phyloP scores from a whole-genome alignment of 2,329 filamentous ascomycete genomes.

The Sphaceloma murrayae region DNA sequence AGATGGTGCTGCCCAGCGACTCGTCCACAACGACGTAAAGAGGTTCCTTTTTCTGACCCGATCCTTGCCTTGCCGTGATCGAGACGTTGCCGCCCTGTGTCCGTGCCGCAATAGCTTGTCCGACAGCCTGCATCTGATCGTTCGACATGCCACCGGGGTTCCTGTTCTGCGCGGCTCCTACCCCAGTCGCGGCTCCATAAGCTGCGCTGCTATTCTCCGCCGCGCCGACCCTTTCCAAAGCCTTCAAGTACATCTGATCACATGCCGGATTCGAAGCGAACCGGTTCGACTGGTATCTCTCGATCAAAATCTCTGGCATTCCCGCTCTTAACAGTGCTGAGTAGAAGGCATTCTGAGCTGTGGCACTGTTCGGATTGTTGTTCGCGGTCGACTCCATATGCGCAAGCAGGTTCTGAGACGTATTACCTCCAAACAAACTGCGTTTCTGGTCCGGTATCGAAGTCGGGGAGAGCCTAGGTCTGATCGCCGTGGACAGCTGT shows the following conservation, averaged over 20 bases:
- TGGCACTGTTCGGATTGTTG: slow-evolving; percentile 77
- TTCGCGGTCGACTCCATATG: slow-evolving; percentile 87
- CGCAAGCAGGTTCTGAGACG: slow-evolving; percentile 56
- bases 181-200: slow-evolving; percentile 16
- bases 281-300: slow-evolving; percentile 75
- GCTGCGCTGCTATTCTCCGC: slow-evolving; percentile 30
- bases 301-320: slow-evolving; percentile 85
- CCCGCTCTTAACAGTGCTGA: slow-evolving; percentile 81
- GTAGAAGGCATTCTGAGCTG: slow-evolving; percentile 89
- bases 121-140: slow-evolving; percentile 65
- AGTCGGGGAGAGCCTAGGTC: not conserved
- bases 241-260: slow-evolving; percentile 70
- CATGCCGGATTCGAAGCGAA: slow-evolving; percentile 72
- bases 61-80: slow-evolving; percentile 42
- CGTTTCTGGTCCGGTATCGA: slow-evolving; percentile 31
- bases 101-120: slow-evolving; percentile 69
- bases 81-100: slow-evolving; percentile 58
- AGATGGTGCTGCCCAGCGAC: slow-evolving; percentile 65
- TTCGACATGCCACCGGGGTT: slow-evolving; percentile 40
- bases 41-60: slow-evolving; percentile 71
- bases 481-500: slow-evolving; percentile 24
- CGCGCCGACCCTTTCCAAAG: slow-evolving; percentile 54
- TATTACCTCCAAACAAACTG: slow-evolving; percentile 36
- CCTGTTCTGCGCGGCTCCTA: slow-evolving; percentile 19
- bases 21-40: slow-evolving; percentile 95